phyloP scores from a whole-genome alignment of 352 stramenopile species.

The Globisporangium paddicum region DNA sequence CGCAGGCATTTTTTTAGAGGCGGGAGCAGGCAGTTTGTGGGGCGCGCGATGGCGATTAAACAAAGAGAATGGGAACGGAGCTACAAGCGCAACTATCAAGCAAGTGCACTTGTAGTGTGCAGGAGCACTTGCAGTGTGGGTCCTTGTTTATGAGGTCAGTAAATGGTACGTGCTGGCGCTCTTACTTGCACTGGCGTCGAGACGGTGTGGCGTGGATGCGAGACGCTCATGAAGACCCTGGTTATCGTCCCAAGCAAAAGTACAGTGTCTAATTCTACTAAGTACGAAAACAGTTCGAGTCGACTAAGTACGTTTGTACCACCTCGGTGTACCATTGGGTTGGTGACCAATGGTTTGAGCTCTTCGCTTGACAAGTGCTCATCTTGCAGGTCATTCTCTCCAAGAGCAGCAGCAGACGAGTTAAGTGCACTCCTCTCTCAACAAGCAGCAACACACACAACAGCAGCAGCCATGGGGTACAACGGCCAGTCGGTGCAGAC shows the following conservation, averaged over 20 bases:
- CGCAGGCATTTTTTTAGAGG: background rate
- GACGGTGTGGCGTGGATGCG: no score
- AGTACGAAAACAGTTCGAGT: background rate
- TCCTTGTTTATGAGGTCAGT: no score
- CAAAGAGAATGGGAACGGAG: no score
- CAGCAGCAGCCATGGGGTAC: slow-evolving; percentile 28
- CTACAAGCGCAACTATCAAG: no score
- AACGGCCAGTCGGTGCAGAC: slow-evolving; percentile 66
- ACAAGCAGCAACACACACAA: background rate
- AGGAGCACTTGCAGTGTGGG: no score
- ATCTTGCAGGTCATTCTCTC: slow-evolving; percentile 5
- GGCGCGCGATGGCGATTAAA: no score
- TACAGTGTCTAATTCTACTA: background rate
- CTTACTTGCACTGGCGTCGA: no score
- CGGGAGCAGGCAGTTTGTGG: no score
- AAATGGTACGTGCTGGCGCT: no score
- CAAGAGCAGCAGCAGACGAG: background rate
- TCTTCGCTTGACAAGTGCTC: slow-evolving; percentile 5
- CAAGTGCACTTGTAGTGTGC: no score
- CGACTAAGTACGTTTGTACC: slow-evolving; percentile 22
- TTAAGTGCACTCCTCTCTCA: no score
- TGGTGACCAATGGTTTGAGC: slow-evolving; percentile 22
- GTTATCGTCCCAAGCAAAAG: background rate
- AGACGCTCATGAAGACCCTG: background rate
- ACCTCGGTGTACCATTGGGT: slow-evolving; percentile 22